phyloP scores from a whole-genome alignment of 352 stramenopile genomes.

The Phytophthora constricta region DNA sequence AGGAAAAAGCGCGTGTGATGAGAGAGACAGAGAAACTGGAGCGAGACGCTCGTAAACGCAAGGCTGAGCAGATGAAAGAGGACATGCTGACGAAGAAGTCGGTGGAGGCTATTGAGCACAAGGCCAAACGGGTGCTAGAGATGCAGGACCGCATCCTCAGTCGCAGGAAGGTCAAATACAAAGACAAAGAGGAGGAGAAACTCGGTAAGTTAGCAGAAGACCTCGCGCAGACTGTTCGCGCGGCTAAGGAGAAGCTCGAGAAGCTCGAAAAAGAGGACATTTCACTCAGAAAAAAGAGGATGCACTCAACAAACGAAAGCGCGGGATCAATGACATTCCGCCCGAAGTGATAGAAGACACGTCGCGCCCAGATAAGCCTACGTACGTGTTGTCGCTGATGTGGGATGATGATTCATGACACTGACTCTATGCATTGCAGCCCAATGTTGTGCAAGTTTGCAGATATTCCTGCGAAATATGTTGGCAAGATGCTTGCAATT shows the following conservation, averaged over 20 bases:
- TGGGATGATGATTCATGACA: no score
- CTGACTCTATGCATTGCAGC: conserved; percentile 26
- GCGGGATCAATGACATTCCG: conserved; percentile 54
- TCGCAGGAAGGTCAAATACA: conserved; percentile 90
- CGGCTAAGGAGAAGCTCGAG: conserved; percentile 82
- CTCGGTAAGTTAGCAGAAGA: conserved; percentile 82
- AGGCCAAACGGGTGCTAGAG: conserved; percentile 85
- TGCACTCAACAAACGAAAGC: conserved; percentile 82
- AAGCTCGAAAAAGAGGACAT: conserved; percentile 90
- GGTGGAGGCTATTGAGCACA: conserved; percentile 82
- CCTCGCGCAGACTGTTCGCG: conserved; percentile 75
- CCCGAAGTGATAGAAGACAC: conserved; percentile 46
- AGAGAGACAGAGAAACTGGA: conserved; percentile 85
- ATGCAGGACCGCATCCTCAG: conserved; percentile 90
- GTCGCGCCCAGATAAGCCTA: conserved; percentile 59
- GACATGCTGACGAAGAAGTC: conserved; percentile 76
- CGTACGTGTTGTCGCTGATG: conserved; percentile 62
- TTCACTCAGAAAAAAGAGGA: conserved; percentile 83
- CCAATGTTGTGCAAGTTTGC: conserved; percentile 62
- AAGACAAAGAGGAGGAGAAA: conserved; percentile 90
- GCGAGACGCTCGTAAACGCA: conserved; percentile 67
- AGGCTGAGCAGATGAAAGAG: conserved; percentile 76
- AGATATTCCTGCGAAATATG: conserved; percentile 48
- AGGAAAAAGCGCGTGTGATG: conserved; percentile 79
- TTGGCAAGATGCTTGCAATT: conserved; percentile 66